Conservation (phyloP, 495 filamentous ascomycete species). For the Aspergillus haitiensis region DNA sequence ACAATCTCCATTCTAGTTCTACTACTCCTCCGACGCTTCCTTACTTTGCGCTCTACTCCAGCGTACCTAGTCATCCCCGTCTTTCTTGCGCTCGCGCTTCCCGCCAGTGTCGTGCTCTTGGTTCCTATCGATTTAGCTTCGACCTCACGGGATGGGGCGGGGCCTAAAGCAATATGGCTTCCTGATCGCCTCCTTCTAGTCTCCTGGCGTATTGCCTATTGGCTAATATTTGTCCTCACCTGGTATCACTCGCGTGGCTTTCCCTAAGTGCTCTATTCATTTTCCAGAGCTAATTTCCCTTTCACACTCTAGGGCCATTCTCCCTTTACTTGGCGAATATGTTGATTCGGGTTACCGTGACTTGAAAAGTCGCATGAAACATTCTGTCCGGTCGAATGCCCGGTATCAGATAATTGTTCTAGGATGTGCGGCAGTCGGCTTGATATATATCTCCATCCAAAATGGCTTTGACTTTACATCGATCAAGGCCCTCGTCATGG, state of each 20-base stretch:
- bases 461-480: constrained; percentile 66
- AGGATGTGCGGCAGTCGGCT: constrained; percentile 64
- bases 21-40: constrained; percentile 80
- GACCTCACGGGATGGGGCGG: constrained; percentile 67
- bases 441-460: constrained; percentile 80
- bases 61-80: constrained; percentile 88
- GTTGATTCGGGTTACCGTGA: constrained; percentile 91
- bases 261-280: background rate
- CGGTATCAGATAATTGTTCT: constrained; percentile 83
- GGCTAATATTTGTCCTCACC: constrained; percentile 91
- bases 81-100: constrained; percentile 89
- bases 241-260: constrained; percentile 58
- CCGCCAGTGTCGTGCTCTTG: constrained; percentile 88
- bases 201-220: constrained; percentile 91
- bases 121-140: constrained; percentile 96
- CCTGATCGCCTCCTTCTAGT: constrained; percentile 71
- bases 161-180: constrained; percentile 64
- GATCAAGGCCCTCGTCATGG: constrained; percentile 83
- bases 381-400: constrained; percentile 81
- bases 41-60: constrained; percentile 86
- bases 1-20: constrained; percentile 73
- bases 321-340: constrained; percentile 91
- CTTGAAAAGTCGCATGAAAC: constrained; percentile 71
- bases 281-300: constrained; percentile 12
- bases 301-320: constrained; percentile 65